phyloP scores from a whole-genome alignment of 148 eudicot species.

The Amaranthus cruentus region DNA sequence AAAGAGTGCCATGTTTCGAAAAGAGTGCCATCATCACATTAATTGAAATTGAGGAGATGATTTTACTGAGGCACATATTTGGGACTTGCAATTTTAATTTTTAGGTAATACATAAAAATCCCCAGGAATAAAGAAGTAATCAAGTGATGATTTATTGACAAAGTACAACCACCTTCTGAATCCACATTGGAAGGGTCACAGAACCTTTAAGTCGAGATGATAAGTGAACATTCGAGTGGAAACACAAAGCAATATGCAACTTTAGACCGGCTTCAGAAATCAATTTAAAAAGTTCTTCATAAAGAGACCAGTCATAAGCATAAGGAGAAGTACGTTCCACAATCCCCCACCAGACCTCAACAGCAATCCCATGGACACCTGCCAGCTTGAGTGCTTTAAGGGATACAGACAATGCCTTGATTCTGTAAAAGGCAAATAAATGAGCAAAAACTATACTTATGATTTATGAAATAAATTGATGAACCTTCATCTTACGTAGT shows the following conservation, averaged over 20 bases:
- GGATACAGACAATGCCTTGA: slow-evolving; percentile 53
- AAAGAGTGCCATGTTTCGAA: not conserved
- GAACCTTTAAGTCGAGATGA: slow-evolving; percentile 34
- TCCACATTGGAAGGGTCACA: slow-evolving; percentile 55
- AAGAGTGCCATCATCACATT: not conserved
- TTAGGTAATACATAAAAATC: not conserved
- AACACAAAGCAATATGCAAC: slow-evolving; percentile 59
- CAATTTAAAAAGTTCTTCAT: slow-evolving; percentile 50
- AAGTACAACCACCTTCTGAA: slow-evolving; percentile 40
- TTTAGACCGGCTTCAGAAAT: slow-evolving; percentile 50
- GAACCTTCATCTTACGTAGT: not conserved
- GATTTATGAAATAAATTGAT: not conserved
- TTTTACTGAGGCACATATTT: not conserved
- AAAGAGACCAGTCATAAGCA: slow-evolving; percentile 55
- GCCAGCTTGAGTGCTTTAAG: slow-evolving; percentile 62
- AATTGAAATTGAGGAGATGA: not conserved
- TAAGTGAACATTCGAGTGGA: slow-evolving; percentile 49
- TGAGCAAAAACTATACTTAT: not conserved
- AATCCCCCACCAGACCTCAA: slow-evolving; percentile 76
- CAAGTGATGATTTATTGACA: not conserved
- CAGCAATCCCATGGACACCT: slow-evolving; percentile 66
- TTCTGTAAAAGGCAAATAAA: slow-evolving; percentile 34
- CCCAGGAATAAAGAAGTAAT: not conserved
- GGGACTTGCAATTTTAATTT: not conserved
- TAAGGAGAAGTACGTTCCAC: slow-evolving; percentile 49